Conservation (phyloP, 345 rosid genomes). For the Litchi chinensis region DNA sequence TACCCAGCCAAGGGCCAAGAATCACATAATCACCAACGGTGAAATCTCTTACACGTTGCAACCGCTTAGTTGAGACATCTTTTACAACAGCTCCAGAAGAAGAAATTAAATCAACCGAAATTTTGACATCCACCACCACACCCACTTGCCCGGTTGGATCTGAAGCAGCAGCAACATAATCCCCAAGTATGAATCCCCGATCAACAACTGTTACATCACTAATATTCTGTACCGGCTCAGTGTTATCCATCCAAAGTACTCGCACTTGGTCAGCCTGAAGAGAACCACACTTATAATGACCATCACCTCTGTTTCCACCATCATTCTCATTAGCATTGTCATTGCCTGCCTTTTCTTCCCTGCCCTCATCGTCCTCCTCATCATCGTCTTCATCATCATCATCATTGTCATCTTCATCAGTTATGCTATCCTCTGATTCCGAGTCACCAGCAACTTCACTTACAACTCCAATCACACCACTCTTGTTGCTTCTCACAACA, state of each 20-base stretch:
- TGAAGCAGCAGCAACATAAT: slow-evolving; percentile 77
- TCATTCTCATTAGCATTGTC: slow-evolving; percentile 33
- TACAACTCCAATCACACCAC: slow-evolving; percentile 73
- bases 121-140: slow-evolving; percentile 72
- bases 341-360: slow-evolving; percentile 34
- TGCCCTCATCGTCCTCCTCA: slow-evolving; percentile 21
- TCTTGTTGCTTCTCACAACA: slow-evolving; percentile 62
- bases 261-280: slow-evolving; percentile 83
- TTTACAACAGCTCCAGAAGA: slow-evolving; percentile 64
- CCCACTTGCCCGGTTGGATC: slow-evolving; percentile 95
- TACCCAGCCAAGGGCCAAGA: slow-evolving; percentile 92
- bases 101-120: slow-evolving; percentile 74
- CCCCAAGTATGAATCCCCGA: slow-evolving; percentile 92
- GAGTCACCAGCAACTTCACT: slow-evolving; percentile 90
- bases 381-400: slow-evolving; percentile 33
- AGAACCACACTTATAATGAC: slow-evolving; percentile 48
- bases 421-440: slow-evolving; percentile 75
- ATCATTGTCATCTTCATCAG: slow-evolving; percentile 49
- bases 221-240: slow-evolving; percentile 65
- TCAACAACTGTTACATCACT: slow-evolving; percentile 70
- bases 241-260: slow-evolving; percentile 84
- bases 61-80: slow-evolving; percentile 63
- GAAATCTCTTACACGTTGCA: slow-evolving; percentile 91
- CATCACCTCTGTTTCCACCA: slow-evolving; percentile 34
- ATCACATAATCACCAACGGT: slow-evolving; percentile 87